Evolutionary conservation across 2,329 filamentous ascomycete genomes (phyloP), one percentile per base, ranked within the genome.

Genomic region (Trichoderma oligosporum): DNA sequence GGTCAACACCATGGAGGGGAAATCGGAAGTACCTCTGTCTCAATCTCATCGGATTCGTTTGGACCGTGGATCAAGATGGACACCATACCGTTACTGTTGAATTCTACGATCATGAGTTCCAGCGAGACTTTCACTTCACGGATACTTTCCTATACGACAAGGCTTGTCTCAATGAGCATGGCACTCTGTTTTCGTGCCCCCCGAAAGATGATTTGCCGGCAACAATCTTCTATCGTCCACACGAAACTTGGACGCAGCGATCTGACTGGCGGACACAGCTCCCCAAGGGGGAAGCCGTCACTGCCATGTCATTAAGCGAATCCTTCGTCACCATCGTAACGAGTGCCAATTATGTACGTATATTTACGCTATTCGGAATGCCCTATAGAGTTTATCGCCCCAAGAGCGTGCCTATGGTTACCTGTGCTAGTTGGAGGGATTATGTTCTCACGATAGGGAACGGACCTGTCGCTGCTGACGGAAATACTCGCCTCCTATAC

Each of bases 401-500:
- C 62, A 97, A 97, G 76, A 92, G 88, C 72, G 84, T 83, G 2
- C 92, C 93, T 1, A 89, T 90, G 51, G 91, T 99, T 18, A 94
- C 91, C 0, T 99, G 94, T 67, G 91, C 91, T 0, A 93, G 91
- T 64, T 97, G 90, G 89, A 82, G 88, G 62, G 91, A 99, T 76
- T 97, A 97, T 71, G 87, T 99, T n/a, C 82, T 97, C 69, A 97
- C 92, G 0, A 84, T 99, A 64, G 93, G 93, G 54, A 99, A 99
- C 66, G 95, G 95, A 0, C 85, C 94, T 0, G 82, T 96, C 31
- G 86, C 86, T 11, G 82, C 85, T 8, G 87, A 94, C 67, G 93
- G 94, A 16, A 82, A 80, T 57, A 85, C 91, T 0, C 86, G 86
- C 41, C 80, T 99, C 24, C 77, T 89, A 7, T 99, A 97, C 75